Evolutionary conservation across 495 filamentous ascomycete species (phyloP).

Genomic region (Tetracladium setigerum): DNA sequence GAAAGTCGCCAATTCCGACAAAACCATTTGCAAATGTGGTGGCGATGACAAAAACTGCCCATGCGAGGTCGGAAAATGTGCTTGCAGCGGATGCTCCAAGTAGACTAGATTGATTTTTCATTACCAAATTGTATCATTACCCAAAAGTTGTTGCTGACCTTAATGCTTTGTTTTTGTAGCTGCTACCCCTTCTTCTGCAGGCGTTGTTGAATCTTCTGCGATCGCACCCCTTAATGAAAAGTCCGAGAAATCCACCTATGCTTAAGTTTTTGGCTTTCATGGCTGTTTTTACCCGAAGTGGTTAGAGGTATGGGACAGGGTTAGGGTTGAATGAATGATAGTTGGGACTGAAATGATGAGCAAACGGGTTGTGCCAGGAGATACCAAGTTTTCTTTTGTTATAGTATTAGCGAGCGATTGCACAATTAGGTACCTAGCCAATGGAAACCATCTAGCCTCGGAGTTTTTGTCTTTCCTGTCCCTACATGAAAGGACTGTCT

Average conservation of each 20-base stretch:
- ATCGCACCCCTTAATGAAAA: conserved; percentile 14
- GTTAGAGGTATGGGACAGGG: too few relatives aligned
- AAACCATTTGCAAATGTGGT: conserved; percentile 26
- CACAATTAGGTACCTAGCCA: too few relatives aligned
- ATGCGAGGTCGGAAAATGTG: conserved; percentile 27
- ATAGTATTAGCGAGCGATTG: too few relatives aligned
- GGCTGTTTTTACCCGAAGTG: background rate
- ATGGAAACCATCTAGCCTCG: too few relatives aligned
- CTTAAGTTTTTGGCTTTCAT: conserved; percentile 7
- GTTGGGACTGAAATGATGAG: too few relatives aligned
- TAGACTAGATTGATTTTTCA: conserved; percentile 7
- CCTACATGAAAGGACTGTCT: too few relatives aligned
- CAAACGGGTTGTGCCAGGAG: too few relatives aligned
- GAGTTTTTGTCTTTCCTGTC: too few relatives aligned
- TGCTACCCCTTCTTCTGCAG: conserved; percentile 11
- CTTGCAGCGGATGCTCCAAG: conserved; percentile 25
- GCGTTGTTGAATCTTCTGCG: conserved; percentile 15
- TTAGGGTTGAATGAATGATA: too few relatives aligned
- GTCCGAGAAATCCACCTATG: conserved; percentile 13
- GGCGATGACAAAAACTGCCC: conserved; percentile 16
- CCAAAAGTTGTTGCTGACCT: conserved; percentile 1
- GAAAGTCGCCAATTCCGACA: conserved; percentile 18
- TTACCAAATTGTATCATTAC: background rate
- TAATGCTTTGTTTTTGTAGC: background rate
- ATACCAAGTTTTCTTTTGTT: too few relatives aligned